Conservation (phyloP, 106 monocot species). For the Phalaenopsis equestris region DNA sequence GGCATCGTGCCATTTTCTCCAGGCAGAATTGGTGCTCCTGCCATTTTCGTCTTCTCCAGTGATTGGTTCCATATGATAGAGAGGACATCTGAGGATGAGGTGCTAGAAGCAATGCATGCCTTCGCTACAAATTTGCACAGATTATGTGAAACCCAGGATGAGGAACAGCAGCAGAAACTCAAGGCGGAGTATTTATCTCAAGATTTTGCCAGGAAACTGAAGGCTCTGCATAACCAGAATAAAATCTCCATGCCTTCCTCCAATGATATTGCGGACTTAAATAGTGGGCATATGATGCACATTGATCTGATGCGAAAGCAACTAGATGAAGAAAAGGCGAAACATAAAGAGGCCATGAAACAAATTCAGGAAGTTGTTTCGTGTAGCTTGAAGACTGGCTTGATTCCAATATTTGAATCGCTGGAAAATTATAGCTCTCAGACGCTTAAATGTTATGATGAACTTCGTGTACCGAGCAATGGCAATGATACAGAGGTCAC, state of each 20-base stretch:
- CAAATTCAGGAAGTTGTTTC: conserved; percentile 38
- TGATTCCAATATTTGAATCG: conserved; percentile 57
- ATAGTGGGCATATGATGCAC: conserved; percentile 17
- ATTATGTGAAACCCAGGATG: conserved; percentile 54
- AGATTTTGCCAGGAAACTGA: conserved; percentile 48
- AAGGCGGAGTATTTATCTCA: conserved; percentile 62
- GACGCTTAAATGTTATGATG: conserved; percentile 43
- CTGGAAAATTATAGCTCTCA: conserved; percentile 49
- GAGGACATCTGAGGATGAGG: conserved; percentile 40
- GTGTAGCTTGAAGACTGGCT: conserved; percentile 43
- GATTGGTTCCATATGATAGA: conserved; percentile 53
- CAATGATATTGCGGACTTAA: neutral
- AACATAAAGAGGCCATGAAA: conserved; percentile 44
- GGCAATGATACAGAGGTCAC: neutral
- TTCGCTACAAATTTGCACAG: conserved; percentile 38
- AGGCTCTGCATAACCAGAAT: conserved; percentile 32
- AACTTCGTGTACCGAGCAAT: conserved; percentile 27
- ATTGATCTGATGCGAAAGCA: conserved; percentile 46
- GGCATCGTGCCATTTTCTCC: conserved; percentile 65
- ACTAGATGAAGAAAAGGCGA: conserved; percentile 50
- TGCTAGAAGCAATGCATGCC: conserved; percentile 30
- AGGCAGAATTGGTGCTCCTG: conserved; percentile 57
- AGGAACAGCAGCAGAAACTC: conserved; percentile 44
- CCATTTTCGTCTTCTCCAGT: conserved; percentile 50
- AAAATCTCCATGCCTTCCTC: conserved; percentile 9